Base-by-base conservation (phyloP, 1,284 basidiomycete species). In the Schizophyllum commune region DNA sequence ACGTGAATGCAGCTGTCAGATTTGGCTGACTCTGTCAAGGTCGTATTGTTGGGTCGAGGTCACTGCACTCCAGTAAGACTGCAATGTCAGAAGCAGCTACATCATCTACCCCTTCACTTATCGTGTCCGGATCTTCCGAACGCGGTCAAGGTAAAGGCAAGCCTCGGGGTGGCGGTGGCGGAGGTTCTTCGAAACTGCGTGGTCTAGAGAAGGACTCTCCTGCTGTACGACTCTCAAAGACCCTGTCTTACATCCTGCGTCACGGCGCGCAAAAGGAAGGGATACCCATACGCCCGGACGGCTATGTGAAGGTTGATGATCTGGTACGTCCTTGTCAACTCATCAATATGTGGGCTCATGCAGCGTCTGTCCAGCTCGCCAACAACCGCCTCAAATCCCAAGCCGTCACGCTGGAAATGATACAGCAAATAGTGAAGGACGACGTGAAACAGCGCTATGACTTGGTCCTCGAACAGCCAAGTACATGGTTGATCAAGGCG, bases 401-500 rank as follows among this genome's bases (percentile, higher is more conserved):
- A 56, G 67, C 66, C 4, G 60, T 90, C 32, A 82, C 85, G 32
- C 74, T 90, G 34, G 74, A 75, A 0, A 78, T 74, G 27, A 73
- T 98, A 4, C 78, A 92, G 67, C 77, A 82, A 15, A 83, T 97
- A 27, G 94, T 96, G 7, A 76, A 79, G 52, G 78, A 78, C 11
- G 92, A 97, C 69, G 75, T 79, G 47, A 97, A 97, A 72, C 79
- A 88, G 65, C 79, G 95, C 62, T 97, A 88, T 69, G 82, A 85
- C 65, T 77, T 96, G 55, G 65, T 85, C 19, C 78, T 79, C 61
- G 90, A 91, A 58, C 74, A 79, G 32, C 69, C 77, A 13, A 66
- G 67, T 7, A 73, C 81, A 20, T 91, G 89, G 84, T 95, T 88
- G 85, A 95, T 98, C 66, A 81, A 94, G 56, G 96, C 96, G 0